phyloP scores from a whole-genome alignment of 352 stramenopile species.

The Globisporangium sylvaticum region DNA sequence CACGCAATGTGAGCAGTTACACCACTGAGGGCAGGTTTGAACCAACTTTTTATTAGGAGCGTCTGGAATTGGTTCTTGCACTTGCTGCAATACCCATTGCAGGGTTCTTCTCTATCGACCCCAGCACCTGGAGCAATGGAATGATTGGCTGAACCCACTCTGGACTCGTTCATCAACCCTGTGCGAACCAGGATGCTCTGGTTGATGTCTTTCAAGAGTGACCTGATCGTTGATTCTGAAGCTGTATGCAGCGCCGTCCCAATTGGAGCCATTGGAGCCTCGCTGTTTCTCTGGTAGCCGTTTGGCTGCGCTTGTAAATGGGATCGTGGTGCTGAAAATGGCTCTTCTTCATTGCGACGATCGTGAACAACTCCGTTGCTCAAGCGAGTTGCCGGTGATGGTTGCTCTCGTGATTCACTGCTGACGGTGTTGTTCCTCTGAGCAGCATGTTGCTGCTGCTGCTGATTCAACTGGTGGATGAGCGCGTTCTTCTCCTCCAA shows the following conservation, averaged over 20 bases:
- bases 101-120: neutral
- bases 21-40: no score
- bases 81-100: neutral
- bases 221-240: constrained; percentile 2
- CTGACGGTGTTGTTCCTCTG: neutral
- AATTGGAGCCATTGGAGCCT: neutral
- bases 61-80: neutral
- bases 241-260: neutral
- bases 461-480: constrained; percentile 41
- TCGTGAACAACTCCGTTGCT: neutral
- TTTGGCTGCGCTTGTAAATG: neutral
- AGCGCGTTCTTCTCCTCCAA: constrained; percentile 70
- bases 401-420: neutral
- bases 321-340: neutral
- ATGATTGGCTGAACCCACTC: neutral
- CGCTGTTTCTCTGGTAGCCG: neutral
- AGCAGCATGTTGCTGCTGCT: constrained; percentile 15
- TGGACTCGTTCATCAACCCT: neutral
- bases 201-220: constrained; percentile 10
- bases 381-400: neutral
- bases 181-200: constrained; percentile 10
- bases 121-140: neutral
- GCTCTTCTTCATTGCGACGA: neutral
- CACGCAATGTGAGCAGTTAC: no score
- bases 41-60: no score